These are phyloP conservation scores for Acephala macrosclerotiorum DNA, from an alignment of 2,329 filamentous ascomycete genomes.

Conservation along the genomic window DNA sequence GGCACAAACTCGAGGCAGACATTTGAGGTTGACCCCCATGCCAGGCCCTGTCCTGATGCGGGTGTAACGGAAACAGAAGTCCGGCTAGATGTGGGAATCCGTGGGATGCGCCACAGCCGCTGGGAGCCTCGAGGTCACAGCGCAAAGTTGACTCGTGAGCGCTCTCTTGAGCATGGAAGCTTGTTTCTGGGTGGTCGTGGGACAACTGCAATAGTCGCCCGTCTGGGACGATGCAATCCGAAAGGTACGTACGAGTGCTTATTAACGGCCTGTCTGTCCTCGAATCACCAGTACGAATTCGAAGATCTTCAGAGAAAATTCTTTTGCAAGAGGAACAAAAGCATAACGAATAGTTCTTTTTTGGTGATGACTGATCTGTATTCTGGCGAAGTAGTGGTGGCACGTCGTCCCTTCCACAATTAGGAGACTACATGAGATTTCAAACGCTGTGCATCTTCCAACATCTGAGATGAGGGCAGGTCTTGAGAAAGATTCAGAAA, in stretches of 20 bases:
- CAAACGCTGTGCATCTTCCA: too few species aligned
- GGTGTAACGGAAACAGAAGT: constrained; percentile 9
- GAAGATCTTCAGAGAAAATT: not conserved
- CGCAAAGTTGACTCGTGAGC: not conserved
- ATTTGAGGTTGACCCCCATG: not conserved
- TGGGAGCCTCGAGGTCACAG: not conserved
- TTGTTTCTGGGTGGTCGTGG: not conserved
- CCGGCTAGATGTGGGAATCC: not conserved
- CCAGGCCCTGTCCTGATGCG: not conserved
- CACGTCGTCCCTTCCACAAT: too few species aligned
- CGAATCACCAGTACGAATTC: not conserved
- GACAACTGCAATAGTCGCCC: not conserved
- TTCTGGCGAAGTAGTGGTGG: too few species aligned
- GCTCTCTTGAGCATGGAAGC: not conserved
- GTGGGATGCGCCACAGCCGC: not conserved
- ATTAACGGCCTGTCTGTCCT: not conserved
- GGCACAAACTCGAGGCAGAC: not conserved
- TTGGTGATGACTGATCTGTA: too few species aligned
- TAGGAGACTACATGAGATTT: too few species aligned
- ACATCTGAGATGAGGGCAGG: too few species aligned
- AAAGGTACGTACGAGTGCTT: not conserved
- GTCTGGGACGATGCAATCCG: not conserved
- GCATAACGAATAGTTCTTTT: too few species aligned
- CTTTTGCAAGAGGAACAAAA: too few species aligned
- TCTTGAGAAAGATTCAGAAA: too few species aligned